Conservation (phyloP, 345 rosid species). For the Brassica incana region DNA sequence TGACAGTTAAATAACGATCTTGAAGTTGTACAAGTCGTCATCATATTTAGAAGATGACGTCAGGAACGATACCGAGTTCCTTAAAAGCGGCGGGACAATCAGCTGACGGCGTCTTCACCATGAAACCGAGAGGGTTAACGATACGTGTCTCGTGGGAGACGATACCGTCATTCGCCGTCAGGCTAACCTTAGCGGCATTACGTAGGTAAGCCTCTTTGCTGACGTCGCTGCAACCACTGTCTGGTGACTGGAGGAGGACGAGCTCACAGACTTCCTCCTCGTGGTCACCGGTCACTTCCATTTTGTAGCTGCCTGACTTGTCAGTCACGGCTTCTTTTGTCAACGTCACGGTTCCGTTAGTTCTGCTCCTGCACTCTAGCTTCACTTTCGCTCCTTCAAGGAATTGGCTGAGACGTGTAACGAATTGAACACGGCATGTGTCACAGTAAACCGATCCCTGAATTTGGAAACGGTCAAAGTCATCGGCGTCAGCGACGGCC, state of each 20-base stretch:
- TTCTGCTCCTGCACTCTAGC: conserved; percentile 54
- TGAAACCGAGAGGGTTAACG: conserved; percentile 2
- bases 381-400: conserved; percentile 55
- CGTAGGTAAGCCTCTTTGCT: conserved; percentile 34
- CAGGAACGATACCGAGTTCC: conserved; percentile 52
- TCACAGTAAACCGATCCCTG: conserved; percentile 66
- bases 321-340: conserved; percentile 46
- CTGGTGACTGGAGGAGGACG: neutral
- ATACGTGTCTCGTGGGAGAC: conserved; percentile 7
- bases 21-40: neutral
- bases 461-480: conserved; percentile 40
- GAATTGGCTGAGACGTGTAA: conserved; percentile 49
- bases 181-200: conserved; percentile 49
- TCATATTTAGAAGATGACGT: conserved; percentile 26
- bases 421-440: conserved; percentile 63
- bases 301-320: conserved; percentile 43
- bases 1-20: conserved; percentile 11
- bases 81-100: conserved; percentile 39
- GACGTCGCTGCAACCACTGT: conserved; percentile 42
- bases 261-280: neutral
- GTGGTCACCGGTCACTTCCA: conserved; percentile 18
- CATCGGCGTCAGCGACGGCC: conserved; percentile 34
- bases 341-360: conserved; percentile 39
- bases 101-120: neutral
- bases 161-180: conserved; percentile 53